Evolutionary conservation across 805 yeast species (phyloP), one percentile per base, ranked within the genome.

Genomic region (Danielia reshetovae): DNA sequence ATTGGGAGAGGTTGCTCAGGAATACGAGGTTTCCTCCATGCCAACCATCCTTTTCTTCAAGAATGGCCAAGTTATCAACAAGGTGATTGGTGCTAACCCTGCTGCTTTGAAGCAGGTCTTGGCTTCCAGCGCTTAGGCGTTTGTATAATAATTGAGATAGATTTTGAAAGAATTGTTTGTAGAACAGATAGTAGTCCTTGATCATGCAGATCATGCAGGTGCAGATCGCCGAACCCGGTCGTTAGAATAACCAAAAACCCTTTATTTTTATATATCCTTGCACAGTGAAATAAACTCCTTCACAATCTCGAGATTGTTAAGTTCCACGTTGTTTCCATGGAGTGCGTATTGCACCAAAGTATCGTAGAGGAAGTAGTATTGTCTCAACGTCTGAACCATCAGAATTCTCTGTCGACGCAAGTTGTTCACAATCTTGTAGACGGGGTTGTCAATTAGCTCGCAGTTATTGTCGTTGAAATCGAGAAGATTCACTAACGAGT

Each of bases 11-110:
- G 77, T 89, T 53, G 87, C 95, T 40, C 80, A 80, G 59, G 69
- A 79, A 42, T 68, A 73, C 59, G 75, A 72, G 54, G 58, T 75
- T 43, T 50, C 75, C 32, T 62, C 79, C 25, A 75, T 76, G 81
- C 81, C 81, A 60, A 76, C 81, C 34, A 42, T 75, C 40, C 65
- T 87, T 45, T 77, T 85, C 65, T 80, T 83, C 79, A 89, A 85
- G 75, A 71, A 72, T 46, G 97, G 97, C 55, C 65, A 81, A 68
- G 77, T 77, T 53, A 78, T 87, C 46, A 77, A 78, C 59, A 82
- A 76, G 62, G 84, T 89, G 38, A 77, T 85, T 48, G 97, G 97
- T 65, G 96, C 95, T 52, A 84, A 86, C 74, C 86, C 94, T 53
- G 79, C 79, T 59, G 83, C 82, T 45, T 75, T 88, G 60, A 85